These are phyloP conservation scores for Candida anglica DNA, from an alignment of 805 yeast species.

Conservation along the genomic window DNA sequence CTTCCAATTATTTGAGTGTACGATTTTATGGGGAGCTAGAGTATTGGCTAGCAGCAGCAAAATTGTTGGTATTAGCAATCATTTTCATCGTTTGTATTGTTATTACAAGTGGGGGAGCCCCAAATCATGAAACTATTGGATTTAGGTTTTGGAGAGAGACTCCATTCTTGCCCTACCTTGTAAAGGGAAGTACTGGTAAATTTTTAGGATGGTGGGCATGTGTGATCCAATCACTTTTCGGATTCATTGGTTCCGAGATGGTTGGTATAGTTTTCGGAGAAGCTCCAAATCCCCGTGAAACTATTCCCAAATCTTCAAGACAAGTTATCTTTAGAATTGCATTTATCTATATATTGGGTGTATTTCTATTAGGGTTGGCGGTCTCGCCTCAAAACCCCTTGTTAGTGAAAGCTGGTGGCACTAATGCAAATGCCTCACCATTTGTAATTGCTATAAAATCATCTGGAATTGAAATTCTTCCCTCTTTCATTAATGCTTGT, in stretches of 20 bases:
- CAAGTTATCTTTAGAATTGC: constrained; percentile 31
- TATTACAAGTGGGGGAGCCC: constrained; percentile 34
- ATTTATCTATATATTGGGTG: constrained; percentile 34
- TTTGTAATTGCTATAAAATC: constrained; percentile 33
- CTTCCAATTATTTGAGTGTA: constrained; percentile 30
- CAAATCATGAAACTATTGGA: constrained; percentile 28
- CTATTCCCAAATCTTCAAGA: constrained; percentile 29
- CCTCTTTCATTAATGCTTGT: constrained; percentile 29
- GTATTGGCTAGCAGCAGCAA: constrained; percentile 8
- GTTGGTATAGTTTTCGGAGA: constrained; percentile 36
- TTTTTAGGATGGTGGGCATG: constrained; percentile 43
- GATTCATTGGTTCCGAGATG: constrained; percentile 35
- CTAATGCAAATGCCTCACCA: constrained; percentile 38
- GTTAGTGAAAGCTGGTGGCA: constrained; percentile 18
- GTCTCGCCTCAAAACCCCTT: constrained; percentile 30
- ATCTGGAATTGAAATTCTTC: constrained; percentile 32
- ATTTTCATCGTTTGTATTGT: constrained; percentile 28
- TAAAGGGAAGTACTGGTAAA: constrained; percentile 25
- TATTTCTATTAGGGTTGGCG: constrained; percentile 31
- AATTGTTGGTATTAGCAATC: constrained; percentile 16
- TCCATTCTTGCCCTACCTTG: constrained; percentile 25
- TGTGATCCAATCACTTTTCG: constrained; percentile 45
- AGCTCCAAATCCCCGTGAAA: constrained; percentile 37
- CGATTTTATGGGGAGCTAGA: constrained; percentile 43
- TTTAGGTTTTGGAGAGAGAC: constrained; percentile 32